Evolutionary conservation across 495 filamentous ascomycete genomes (phyloP), one percentile per base, ranked within the genome.

Genomic region (Alectoria sarmentosa): DNA sequence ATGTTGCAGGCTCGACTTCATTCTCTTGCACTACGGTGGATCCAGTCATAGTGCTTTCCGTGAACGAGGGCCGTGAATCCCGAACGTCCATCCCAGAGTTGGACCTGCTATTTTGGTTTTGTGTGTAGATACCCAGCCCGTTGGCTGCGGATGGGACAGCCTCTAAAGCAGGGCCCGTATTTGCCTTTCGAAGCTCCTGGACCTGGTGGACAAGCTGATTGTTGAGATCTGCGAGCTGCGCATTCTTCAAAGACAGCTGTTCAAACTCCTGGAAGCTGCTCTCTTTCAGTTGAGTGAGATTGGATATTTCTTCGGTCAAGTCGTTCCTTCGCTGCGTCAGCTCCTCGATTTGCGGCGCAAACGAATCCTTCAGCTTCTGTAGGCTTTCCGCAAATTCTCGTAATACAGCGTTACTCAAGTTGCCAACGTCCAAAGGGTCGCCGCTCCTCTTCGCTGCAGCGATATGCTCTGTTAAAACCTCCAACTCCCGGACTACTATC

Each of bases 221-320:
- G 79, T 99, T 98, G 72, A 96, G 77, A 72, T 97, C 91, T 49
- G 89, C 88, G 61, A 99, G 80, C 76, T 98, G 92, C 6, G 89
- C 88, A 71, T 99, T 99, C 80, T 96, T 96, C 63, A 85, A 85
- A 26, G 90, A 92, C 36, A 98, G 80, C 69, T 96, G 89, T 77
- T 97, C 95, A 70, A 96, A 96, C 67, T 99, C 95, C 67, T 93
- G 87, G 73, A 96, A 87, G 64, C 89, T 90, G 74, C 92, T 91
- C 72, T 97, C 92, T 67, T 93, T 90, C 76, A 90, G 85, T 41
- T 86, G 86, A 41, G 88, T 85, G 30, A 96, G 81, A 68, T 84
- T 88, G 37, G 83, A 83, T 67, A 91, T 88, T 74, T 98, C 91
- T 61, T 96, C 90, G 5, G 88, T 76, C 11, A 96, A 78, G 63